Evolutionary conservation across 2,329 filamentous ascomycete genomes (phyloP).

Genomic region (Juglanconis juglandina): DNA sequence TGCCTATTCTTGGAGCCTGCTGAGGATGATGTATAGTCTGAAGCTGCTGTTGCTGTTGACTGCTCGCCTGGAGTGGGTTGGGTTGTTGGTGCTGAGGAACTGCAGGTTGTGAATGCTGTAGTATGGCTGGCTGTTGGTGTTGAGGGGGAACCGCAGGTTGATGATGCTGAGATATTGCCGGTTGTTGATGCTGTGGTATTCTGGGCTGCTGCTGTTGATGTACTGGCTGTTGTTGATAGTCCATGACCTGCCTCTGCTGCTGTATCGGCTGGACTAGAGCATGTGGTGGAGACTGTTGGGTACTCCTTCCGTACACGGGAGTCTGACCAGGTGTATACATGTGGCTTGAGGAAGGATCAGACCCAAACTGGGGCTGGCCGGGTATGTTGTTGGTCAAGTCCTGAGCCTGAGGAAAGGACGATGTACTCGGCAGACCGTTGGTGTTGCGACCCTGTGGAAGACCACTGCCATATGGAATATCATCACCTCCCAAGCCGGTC

Average conservation of each 20-base stretch:
- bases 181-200: slow-evolving; percentile 21
- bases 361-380: slow-evolving; percentile 10
- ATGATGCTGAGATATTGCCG: slow-evolving; percentile 21
- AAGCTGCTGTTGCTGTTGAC: slow-evolving; percentile 8
- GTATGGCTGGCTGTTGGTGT: slow-evolving; percentile 20
- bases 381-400: slow-evolving; percentile 10
- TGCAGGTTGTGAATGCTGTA: slow-evolving; percentile 22
- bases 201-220: slow-evolving; percentile 22
- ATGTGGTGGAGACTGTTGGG: slow-evolving; percentile 12
- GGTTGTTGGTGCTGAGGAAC: neutral
- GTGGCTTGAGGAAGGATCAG: neutral
- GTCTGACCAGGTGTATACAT: slow-evolving; percentile 2
- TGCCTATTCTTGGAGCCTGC: slow-evolving; percentile 10
- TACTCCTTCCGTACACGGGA: slow-evolving; percentile 5
- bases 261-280: slow-evolving; percentile 15
- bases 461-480: slow-evolving; percentile 1
- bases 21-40: slow-evolving; percentile 9
- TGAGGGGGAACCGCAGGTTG: neutral
- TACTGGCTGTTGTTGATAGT: slow-evolving; percentile 16
- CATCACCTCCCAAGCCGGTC: neutral
- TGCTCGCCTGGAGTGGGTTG: slow-evolving; percentile 3
- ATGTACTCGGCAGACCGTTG: slow-evolving; percentile 1
- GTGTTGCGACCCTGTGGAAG: slow-evolving; percentile 7
- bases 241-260: slow-evolving; percentile 12
- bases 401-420: slow-evolving; percentile 6